Percentiles rank a stretch among this genome's conserved stretches.
Conservation (phyloP, 345 rosid species). For the Boechera stricta region DNA sequence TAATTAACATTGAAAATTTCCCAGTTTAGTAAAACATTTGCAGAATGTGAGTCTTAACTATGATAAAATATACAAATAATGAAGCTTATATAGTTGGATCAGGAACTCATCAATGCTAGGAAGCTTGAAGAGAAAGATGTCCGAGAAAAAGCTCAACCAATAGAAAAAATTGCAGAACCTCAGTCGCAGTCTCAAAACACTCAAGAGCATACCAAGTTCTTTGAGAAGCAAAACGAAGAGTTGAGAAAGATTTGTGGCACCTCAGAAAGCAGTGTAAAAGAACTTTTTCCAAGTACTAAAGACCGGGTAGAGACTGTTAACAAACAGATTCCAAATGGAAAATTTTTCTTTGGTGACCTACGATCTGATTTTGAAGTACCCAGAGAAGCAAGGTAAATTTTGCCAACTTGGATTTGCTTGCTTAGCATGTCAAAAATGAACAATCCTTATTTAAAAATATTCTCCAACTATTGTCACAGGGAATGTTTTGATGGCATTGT, state of each 20-base stretch:
- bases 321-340: slow-evolving; percentile 30
- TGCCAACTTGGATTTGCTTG: not conserved
- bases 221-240: slow-evolving; percentile 56
- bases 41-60: slow-evolving; percentile 52
- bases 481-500: slow-evolving; percentile 47
- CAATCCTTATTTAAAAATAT: not conserved
- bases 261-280: slow-evolving; percentile 48
- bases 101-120: slow-evolving; percentile 54
- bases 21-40: slow-evolving; percentile 54
- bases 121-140: slow-evolving; percentile 53
- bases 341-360: slow-evolving; percentile 35
- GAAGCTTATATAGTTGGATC: slow-evolving; percentile 66
- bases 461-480: slow-evolving; percentile 29
- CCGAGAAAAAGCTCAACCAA: slow-evolving; percentile 49
- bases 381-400: slow-evolving; percentile 54
- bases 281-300: slow-evolving; percentile 46
- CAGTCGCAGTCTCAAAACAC: slow-evolving; percentile 49
- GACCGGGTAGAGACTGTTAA: slow-evolving; percentile 49
- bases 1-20: slow-evolving; percentile 48
- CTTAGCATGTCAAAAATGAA: slow-evolving; percentile 16
- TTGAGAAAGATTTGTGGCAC: slow-evolving; percentile 51
- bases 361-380: slow-evolving; percentile 38
- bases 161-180: slow-evolving; percentile 49
- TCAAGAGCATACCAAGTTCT: slow-evolving; percentile 41
- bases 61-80: slow-evolving; percentile 62